These are phyloP conservation scores for Clonostachys rosea DNA, from an alignment of 2,329 filamentous ascomycete species.

Conservation along the genomic window DNA sequence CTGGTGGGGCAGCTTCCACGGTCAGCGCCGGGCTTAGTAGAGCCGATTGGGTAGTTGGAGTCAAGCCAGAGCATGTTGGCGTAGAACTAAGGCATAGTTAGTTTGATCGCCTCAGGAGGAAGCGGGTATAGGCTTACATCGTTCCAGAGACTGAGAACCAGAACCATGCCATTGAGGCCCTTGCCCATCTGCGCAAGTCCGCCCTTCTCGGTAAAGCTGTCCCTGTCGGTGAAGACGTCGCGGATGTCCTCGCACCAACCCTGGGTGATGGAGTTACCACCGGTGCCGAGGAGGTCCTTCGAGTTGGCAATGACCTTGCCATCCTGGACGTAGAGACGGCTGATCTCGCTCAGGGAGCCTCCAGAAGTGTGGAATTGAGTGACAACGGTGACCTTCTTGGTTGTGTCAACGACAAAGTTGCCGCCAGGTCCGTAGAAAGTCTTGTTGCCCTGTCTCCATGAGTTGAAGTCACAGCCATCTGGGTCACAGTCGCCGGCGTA, in stretches of 20 bases:
- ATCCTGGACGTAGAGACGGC: constrained; percentile 57
- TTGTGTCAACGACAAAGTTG: constrained; percentile 46
- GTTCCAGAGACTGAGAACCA: constrained; percentile 55
- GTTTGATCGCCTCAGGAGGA: constrained; percentile 34
- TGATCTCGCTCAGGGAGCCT: constrained; percentile 33
- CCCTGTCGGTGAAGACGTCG: constrained; percentile 39
- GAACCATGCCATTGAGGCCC: constrained; percentile 53
- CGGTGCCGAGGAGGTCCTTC: constrained; percentile 52
- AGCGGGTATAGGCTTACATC: constrained; percentile 16
- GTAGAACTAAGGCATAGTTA: constrained; percentile 42
- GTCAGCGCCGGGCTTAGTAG: constrained; percentile 12
- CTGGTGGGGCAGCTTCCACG: constrained; percentile 14
- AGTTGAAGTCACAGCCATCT: constrained; percentile 63
- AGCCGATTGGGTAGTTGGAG: constrained; percentile 44
- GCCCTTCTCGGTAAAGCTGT: constrained; percentile 46
- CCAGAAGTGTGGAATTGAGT: constrained; percentile 45
- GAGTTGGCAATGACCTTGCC: constrained; percentile 43
- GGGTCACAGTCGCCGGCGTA: constrained; percentile 58
- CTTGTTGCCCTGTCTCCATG: constrained; percentile 55
- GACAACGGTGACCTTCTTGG: constrained; percentile 29
- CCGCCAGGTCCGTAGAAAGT: constrained; percentile 54
- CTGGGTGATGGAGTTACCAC: constrained; percentile 56
- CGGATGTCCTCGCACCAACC: constrained; percentile 54
- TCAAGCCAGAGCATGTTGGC: constrained; percentile 69
- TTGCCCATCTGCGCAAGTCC: constrained; percentile 49